Evolutionary conservation across 306 rosid species (phyloP), one percentile per base, ranked within the genome.

Genomic region (Malus orientalis): DNA sequence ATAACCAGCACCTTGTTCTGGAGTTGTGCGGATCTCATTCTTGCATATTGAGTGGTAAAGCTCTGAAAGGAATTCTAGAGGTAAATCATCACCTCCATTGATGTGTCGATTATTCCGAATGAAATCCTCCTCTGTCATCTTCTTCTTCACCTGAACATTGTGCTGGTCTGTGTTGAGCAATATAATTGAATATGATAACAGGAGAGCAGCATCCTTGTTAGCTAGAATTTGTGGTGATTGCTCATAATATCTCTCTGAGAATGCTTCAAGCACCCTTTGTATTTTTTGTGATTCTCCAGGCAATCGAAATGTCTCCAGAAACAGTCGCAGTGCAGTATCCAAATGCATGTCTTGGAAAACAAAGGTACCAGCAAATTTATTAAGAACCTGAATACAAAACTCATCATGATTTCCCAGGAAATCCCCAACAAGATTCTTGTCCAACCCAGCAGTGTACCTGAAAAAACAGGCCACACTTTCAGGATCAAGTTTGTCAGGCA

Each of bases 241-340:
- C 84, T 89, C 99, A 82, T 92, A 96, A 82, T 91, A 96, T 88
- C 98, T 91, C 87, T 92, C 99, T 74, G 99, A 96, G 83, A 96
- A 96, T 71, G 99, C 98, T 87, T 96, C 99, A 73, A 96, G 98
- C 76, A 96, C 99, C 84, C 99, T 87, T 61, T 96, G 99, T 80
- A 92, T 96, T 90, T 96, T 96, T 80, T 96, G 99, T 4, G 99
- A 89, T 85, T 96, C 99, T 81, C 99, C 99, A 27, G 99, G 99
- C 57, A 96, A 87, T 75, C 99, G 81, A 78, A 96, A 96, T 36
- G 99, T 91, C 86, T 92, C 99, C 85, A 96, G 79, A 85, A 96
- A 96, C 40, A 92, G 83, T 38, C 99, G 97, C 79, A 96, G 87
- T 38, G 99, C 99, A 57, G 97, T 96, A 77, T 96, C 99, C 87